phyloP scores from a whole-genome alignment of 1,139 yeast species.

The Suhomyces ambrosiae region DNA sequence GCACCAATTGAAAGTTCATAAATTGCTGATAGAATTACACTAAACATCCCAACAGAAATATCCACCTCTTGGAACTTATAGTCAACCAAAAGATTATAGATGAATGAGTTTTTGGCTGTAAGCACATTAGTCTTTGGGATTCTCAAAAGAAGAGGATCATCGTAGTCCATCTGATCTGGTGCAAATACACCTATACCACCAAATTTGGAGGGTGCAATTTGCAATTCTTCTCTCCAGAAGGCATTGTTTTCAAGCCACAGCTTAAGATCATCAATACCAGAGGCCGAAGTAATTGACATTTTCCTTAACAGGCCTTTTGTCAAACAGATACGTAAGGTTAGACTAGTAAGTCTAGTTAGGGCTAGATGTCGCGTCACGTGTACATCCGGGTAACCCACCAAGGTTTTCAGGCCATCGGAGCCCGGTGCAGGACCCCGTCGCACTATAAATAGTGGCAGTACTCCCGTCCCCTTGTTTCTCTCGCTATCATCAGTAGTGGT shows the following conservation, averaged over 20 bases:
- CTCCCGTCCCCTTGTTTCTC: constrained; percentile 18
- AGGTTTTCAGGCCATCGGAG: neutral
- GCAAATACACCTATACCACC: constrained; percentile 79
- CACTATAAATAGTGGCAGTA: constrained; percentile 17
- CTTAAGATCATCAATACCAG: constrained; percentile 3
- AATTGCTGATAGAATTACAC: constrained; percentile 66
- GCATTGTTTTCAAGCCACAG: constrained; percentile 53
- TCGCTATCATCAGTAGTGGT: constrained; percentile 24
- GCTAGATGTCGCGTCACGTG: constrained; percentile 8
- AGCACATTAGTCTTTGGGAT: constrained; percentile 57
- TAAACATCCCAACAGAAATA: constrained; percentile 53
- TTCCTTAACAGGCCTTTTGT: too few species aligned
- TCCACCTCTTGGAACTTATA: constrained; percentile 31
- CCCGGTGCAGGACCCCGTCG: constrained; percentile 9
- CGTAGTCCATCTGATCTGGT: constrained; percentile 31
- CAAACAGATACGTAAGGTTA: too few species aligned
- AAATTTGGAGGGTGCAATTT: constrained; percentile 46
- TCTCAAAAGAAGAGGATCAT: constrained; percentile 38
- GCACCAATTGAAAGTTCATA: constrained; percentile 60
- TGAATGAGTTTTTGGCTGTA: constrained; percentile 60
- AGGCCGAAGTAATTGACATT: constrained; percentile 9
- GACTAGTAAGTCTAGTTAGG: constrained; percentile 4
- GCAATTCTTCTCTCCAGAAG: constrained; percentile 52
- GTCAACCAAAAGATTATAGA: constrained; percentile 69
- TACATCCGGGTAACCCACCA: constrained; percentile 17